A percentile compares a stretch with the other conserved stretches of the same genome.
These are phyloP conservation scores for Fomitopsis betulina DNA, from an alignment of 1,284 basidiomycete species.

Conservation along the genomic window DNA sequence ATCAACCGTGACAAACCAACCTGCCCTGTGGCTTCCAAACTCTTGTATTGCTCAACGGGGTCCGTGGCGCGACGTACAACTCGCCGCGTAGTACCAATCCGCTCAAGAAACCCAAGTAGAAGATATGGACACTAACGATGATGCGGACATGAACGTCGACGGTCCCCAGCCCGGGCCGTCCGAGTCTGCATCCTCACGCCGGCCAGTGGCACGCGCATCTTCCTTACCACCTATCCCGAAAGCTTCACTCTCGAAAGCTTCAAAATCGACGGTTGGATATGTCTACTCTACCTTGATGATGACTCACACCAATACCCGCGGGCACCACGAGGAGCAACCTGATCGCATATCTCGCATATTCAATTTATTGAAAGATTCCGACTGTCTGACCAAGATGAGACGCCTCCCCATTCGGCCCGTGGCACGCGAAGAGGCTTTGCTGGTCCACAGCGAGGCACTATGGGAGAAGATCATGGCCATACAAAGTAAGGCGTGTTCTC, in stretches of 20 bases:
- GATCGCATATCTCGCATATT: constrained; percentile 83
- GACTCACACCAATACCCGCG: constrained; percentile 62
- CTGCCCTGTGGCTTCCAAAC: neutral
- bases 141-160: constrained; percentile 1
- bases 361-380: constrained; percentile 53
- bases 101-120: neutral
- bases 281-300: constrained; percentile 90
- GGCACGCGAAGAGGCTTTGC: constrained; percentile 71
- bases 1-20: neutral
- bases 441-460: constrained; percentile 87
- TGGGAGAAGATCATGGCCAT: constrained; percentile 88
- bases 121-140: neutral
- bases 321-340: constrained; percentile 92
- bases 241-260: constrained; percentile 9
- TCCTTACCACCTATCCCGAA: constrained; percentile 15
- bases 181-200: neutral
- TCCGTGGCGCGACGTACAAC: neutral
- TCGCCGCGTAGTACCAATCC: neutral
- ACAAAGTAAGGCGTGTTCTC: constrained; percentile 44
- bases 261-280: constrained; percentile 57
- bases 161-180: neutral
- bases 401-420: constrained; percentile 74
- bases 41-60: neutral
- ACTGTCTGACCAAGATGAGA: constrained; percentile 74
- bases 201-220: constrained; percentile 11